A percentile compares a stretch with the other conserved stretches of the same genome.
Conservation (phyloP, 352 stramenopile genomes). For the Globisporangium iwayamae region DNA sequence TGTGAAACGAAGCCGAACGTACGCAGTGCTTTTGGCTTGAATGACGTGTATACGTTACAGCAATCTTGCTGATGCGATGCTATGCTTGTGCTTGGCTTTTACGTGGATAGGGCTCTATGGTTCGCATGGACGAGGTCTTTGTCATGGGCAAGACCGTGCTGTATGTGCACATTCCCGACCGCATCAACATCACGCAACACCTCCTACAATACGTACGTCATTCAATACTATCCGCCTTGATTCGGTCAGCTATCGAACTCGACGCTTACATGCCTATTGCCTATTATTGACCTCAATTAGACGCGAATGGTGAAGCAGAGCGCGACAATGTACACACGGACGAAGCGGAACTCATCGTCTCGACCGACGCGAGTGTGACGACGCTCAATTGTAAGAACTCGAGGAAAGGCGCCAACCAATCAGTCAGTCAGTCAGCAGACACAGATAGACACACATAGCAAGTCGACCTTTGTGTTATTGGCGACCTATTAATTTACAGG, state of each 20-base stretch:
- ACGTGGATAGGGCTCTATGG: constrained; percentile 35
- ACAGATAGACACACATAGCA: neutral
- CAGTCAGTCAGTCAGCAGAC: neutral
- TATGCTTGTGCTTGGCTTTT: neutral
- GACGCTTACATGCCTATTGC: neutral
- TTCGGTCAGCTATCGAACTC: neutral
- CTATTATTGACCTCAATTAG: constrained; percentile 18
- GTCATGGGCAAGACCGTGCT: constrained; percentile 86
- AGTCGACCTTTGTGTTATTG: neutral
- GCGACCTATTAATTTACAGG: constrained; percentile 40
- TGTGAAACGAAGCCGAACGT: constrained; percentile 75
- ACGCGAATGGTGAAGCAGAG: constrained; percentile 77
- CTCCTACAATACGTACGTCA: constrained; percentile 71
- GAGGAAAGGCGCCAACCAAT: neutral
- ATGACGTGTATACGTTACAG: too few species aligned
- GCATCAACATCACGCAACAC: constrained; percentile 78
- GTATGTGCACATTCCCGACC: constrained; percentile 85
- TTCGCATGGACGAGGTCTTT: constrained; percentile 81
- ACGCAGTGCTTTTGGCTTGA: neutral
- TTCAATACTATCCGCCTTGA: neutral
- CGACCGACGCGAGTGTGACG: neutral
- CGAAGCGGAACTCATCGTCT: constrained; percentile 35
- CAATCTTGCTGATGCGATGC: neutral
- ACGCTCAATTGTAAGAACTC: neutral
- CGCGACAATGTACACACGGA: constrained; percentile 76